Evolutionary conservation across 1,284 basidiomycete genomes (phyloP), one percentile per base, ranked within the genome.

Genomic region (Microbotryum lychnidis-dioicae): DNA sequence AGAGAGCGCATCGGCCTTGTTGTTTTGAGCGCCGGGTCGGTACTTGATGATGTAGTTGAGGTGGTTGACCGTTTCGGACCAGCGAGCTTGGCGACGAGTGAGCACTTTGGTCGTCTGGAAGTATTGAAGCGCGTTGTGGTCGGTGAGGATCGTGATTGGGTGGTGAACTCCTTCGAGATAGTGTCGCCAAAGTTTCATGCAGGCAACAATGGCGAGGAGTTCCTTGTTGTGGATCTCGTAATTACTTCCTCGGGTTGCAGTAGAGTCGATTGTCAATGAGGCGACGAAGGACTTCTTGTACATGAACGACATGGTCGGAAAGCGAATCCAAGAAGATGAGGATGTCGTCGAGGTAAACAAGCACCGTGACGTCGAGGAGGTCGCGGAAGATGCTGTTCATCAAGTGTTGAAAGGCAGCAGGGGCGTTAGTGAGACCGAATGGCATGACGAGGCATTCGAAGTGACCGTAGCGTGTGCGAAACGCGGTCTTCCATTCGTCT

Each of bases 161-260:
- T 73, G 37, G 5, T n/a, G 29, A 9, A 31, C 9, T 7, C 29
- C 29, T 31, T 31, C 29, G 16, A 74, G 59, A 59, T 76, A 78
- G 44, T 79, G 75, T 25, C 73, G 50, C 79, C 77, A 82, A 60
- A 31, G 6, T 31, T 8, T 9, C 7, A 31, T 31, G 29, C 29
- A 31, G 16, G 50, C 31, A 14, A 73, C 57, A 18, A 73, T 68
- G 16, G 71, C 72, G 9, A 73, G 57, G 37, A 83, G 58, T 72
- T 83, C 80, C 58, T 76, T 73, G 65, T 83, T 77, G 20, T 80
- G 76, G 44, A 79, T 78, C 23, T 77, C 72, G 67, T 81, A 82
- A 64, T 81, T 82, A 27, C 27, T 27, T 27, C 27, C 6, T 27
- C 27, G 5, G 27, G 27, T 27, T 27, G 27, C 27, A 27, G 27